phyloP scores from a whole-genome alignment of 1,284 basidiomycete species.

The Trametes versicolor region DNA sequence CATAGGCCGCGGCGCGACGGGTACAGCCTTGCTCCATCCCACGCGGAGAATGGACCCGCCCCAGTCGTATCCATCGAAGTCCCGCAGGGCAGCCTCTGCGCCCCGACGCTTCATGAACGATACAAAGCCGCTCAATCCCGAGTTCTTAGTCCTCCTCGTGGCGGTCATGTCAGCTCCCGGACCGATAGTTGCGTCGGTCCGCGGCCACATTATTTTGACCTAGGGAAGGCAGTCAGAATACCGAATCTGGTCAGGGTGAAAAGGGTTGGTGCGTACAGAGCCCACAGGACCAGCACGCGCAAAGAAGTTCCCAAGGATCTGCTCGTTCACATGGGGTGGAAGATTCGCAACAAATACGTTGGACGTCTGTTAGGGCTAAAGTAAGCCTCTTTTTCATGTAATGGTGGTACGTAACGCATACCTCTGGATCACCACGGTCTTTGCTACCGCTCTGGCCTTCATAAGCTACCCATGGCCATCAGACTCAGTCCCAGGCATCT shows the following conservation, averaged over 20 bases:
- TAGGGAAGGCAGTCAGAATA: constrained; percentile 41
- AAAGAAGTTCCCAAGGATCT: constrained; percentile 84
- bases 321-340: constrained; percentile 86
- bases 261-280: constrained; percentile 56
- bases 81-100: constrained; percentile 87
- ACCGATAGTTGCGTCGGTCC: constrained; percentile 67
- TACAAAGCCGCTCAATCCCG: constrained; percentile 92
- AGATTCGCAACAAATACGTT: constrained; percentile 95
- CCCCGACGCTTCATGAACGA: constrained; percentile 94
- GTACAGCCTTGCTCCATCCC: constrained; percentile 96
- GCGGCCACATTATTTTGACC: constrained; percentile 98
- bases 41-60: constrained; percentile 86
- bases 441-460: constrained; percentile 90
- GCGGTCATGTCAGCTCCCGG: constrained; percentile 81
- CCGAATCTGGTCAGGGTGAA: not conserved
- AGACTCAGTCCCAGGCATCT: not conserved
- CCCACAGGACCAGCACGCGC: constrained; percentile 59
- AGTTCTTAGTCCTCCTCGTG: constrained; percentile 70
- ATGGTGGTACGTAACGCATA: constrained; percentile 42
- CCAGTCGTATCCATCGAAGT: constrained; percentile 94
- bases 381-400: constrained; percentile 40
- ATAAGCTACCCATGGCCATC: constrained; percentile 60
- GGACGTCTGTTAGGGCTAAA: constrained; percentile 72
- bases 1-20: constrained; percentile 80
- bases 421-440: constrained; percentile 86